These are phyloP conservation scores for Colletotrichum trifolii DNA, from an alignment of 2,329 filamentous ascomycete species.

Conservation along the genomic window DNA sequence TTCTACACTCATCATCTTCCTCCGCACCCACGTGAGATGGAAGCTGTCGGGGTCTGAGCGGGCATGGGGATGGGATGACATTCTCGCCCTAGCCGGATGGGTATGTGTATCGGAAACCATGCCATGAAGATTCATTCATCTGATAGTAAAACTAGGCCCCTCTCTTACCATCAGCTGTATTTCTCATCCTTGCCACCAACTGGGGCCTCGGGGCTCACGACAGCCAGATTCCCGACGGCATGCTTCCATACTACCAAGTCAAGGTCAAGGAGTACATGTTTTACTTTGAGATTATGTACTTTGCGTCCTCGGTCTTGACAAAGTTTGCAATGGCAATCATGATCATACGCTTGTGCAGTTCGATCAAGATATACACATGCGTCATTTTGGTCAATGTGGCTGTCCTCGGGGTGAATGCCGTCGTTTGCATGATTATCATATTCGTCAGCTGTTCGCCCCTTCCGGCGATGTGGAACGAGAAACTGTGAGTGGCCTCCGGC, in stretches of 20 bases:
- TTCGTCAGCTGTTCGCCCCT: neutral
- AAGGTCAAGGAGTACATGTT: constrained; percentile 34
- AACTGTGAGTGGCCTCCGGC: neutral
- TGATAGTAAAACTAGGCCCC: too few relatives aligned
- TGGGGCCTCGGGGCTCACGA: constrained; percentile 35
- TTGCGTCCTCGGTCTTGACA: neutral
- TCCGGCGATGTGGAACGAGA: neutral
- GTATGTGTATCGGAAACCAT: constrained; percentile 9
- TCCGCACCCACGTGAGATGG: constrained; percentile 32
- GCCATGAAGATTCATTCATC: too few relatives aligned
- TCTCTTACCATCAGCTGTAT: neutral
- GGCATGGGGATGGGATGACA: constrained; percentile 34
- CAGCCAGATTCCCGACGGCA: constrained; percentile 28
- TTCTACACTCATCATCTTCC: neutral
- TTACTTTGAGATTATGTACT: constrained; percentile 30
- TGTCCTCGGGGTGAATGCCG: neutral
- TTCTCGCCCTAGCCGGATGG: constrained; percentile 30
- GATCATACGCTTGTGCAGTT: neutral
- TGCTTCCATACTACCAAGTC: constrained; percentile 26
- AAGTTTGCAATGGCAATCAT: neutral
- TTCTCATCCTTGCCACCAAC: constrained; percentile 23
- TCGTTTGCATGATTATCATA: neutral
- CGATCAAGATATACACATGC: neutral
- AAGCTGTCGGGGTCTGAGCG: constrained; percentile 4
- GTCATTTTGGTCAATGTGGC: neutral